These are phyloP conservation scores for Aspergillus luchuensis DNA, from an alignment of 2,329 filamentous ascomycete genomes.

Conservation along the genomic window DNA sequence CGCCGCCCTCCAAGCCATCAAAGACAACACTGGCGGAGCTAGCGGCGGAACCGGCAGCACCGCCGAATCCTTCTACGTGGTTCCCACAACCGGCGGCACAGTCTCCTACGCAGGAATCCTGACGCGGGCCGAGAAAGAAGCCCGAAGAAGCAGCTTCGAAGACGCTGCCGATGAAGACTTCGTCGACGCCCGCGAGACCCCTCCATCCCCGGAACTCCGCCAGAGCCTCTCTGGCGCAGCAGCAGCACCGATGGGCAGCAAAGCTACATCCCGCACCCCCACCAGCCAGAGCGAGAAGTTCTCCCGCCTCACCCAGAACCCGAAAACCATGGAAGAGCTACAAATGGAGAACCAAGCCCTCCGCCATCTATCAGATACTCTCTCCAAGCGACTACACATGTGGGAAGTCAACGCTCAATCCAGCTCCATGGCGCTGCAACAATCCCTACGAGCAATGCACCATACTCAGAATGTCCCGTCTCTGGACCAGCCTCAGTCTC, in stretches of 20 bases:
- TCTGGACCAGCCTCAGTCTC: slow-evolving; percentile 33
- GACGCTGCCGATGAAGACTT: slow-evolving; percentile 80
- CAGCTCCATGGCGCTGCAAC: slow-evolving; percentile 79
- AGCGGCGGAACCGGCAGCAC: slow-evolving; percentile 59
- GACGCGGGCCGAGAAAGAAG: slow-evolving; percentile 52
- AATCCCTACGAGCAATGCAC: slow-evolving; percentile 65
- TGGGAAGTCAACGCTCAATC: slow-evolving; percentile 93
- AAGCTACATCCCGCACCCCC: slow-evolving; percentile 11
- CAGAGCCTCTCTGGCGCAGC: slow-evolving; percentile 45
- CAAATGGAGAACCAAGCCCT: slow-evolving; percentile 84
- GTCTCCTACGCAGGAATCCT: slow-evolving; percentile 92
- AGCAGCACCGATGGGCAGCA: slow-evolving; percentile 30
- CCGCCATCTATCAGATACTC: slow-evolving; percentile 80
- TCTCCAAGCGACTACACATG: slow-evolving; percentile 83
- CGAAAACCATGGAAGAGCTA: slow-evolving; percentile 81
- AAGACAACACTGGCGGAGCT: slow-evolving; percentile 55
- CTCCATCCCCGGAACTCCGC: slow-evolving; percentile 51
- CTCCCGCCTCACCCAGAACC: slow-evolving; percentile 36
- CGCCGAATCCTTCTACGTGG: slow-evolving; percentile 83
- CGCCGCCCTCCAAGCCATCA: slow-evolving; percentile 77
- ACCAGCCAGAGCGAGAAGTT: slow-evolving; percentile 26
- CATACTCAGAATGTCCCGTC: slow-evolving; percentile 36
- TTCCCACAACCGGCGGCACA: slow-evolving; percentile 87
- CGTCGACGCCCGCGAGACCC: slow-evolving; percentile 78
- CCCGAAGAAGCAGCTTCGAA: slow-evolving; percentile 53